Conservation (phyloP, 306 rosid species). For the Geum urbanum region DNA sequence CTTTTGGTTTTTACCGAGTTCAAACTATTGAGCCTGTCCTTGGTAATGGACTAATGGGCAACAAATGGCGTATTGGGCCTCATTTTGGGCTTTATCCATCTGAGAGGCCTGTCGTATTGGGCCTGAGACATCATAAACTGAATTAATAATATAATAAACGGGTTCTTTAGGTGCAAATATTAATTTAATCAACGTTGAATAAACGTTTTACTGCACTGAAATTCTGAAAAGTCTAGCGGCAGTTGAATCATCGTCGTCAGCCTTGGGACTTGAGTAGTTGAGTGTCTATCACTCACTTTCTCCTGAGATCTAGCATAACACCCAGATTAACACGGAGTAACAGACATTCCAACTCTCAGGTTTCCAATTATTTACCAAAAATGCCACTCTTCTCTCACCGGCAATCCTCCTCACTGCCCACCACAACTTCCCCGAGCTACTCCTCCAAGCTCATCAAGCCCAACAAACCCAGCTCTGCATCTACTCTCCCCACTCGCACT, state of each 20-base stretch:
- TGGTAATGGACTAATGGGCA: no score
- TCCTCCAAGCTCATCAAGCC: slow-evolving; percentile 31
- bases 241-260: background rate
- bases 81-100: no score
- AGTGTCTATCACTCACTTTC: background rate
- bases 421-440: slow-evolving; percentile 15
- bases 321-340: background rate
- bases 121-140: no score
- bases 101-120: no score
- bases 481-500: slow-evolving; percentile 3
- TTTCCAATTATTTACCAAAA: slow-evolving; percentile 5
- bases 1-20: no score
- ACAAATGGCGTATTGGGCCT: no score
- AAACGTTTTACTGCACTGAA: no score
- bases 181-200: no score
- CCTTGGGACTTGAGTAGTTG: background rate
- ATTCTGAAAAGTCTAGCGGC: background rate
- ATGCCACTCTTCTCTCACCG: slow-evolving; percentile 35
- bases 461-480: slow-evolving; percentile 13
- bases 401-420: slow-evolving; percentile 16
- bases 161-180: no score
- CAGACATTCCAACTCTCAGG: background rate
- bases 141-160: no score
- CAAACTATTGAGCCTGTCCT: no score
- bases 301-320: background rate